phyloP scores from a whole-genome alignment of 331 rosid species.

The Cydonia oblonga region DNA sequence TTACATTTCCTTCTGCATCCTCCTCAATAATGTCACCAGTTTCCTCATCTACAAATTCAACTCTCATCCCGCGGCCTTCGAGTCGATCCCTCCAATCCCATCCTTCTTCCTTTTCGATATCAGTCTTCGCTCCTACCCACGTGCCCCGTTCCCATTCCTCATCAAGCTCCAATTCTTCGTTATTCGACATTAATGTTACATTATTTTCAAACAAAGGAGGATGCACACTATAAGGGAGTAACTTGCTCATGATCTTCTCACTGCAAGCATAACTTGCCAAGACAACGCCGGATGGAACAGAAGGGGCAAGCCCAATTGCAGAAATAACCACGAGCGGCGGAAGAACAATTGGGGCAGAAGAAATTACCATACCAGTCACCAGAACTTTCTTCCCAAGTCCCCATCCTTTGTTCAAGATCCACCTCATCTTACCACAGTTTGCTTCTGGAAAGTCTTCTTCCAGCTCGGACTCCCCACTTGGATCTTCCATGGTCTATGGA shows the following conservation, averaged over 20 bases:
- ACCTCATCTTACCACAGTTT: conserved; percentile 16
- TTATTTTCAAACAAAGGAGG: background rate
- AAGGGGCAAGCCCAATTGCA: conserved; percentile 54
- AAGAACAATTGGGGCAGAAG: conserved; percentile 56
- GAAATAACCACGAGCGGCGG: conserved; percentile 60
- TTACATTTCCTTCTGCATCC: background rate
- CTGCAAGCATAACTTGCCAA: conserved; percentile 51
- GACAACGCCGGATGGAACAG: conserved; percentile 48
- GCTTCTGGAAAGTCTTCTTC: conserved; percentile 4
- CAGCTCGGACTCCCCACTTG: conserved; percentile 27
- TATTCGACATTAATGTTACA: background rate
- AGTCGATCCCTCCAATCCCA: conserved; percentile 1
- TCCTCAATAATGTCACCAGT: background rate
- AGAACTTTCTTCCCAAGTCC: conserved; percentile 45
- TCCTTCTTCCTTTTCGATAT: conserved; percentile 7
- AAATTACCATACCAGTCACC: conserved; percentile 37
- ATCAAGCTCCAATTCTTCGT: conserved; percentile 1
- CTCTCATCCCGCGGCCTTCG: conserved; percentile 9
- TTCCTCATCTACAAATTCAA: conserved; percentile 15
- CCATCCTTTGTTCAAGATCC: conserved; percentile 30
- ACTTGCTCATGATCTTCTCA: conserved; percentile 40
- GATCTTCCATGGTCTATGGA: conserved; percentile 38
- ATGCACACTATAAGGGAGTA: conserved; percentile 32
- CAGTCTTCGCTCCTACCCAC: conserved; percentile 5
- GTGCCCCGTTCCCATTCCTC: background rate